A percentile compares a stretch with the other conserved stretches of the same genome.
phyloP scores from a whole-genome alignment of 441 rosid species.

The Omphalea diandra region DNA sequence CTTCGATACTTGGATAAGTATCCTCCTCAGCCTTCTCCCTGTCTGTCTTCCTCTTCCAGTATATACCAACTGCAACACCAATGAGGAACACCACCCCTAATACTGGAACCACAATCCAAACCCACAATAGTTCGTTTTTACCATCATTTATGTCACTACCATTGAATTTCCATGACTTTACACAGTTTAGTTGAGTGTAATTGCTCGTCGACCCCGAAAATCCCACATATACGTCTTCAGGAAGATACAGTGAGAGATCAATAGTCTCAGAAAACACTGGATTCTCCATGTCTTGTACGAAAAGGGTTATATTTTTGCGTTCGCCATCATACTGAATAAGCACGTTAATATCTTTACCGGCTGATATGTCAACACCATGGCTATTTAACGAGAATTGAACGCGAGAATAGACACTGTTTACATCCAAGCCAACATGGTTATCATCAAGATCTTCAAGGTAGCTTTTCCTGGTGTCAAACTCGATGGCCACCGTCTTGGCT shows the following conservation, averaged over 20 bases:
- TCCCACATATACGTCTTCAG: constrained; percentile 50
- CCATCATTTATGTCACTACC: constrained; percentile 30
- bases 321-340: constrained; percentile 42
- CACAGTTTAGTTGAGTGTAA: constrained; percentile 49
- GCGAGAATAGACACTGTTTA: constrained; percentile 44
- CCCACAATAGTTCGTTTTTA: constrained; percentile 26
- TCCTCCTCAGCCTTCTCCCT: constrained; percentile 28
- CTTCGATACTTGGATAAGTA: constrained; percentile 42
- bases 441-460: constrained; percentile 43
- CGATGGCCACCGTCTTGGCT: constrained; percentile 53
- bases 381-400: constrained; percentile 40
- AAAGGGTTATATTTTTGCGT: constrained; percentile 36
- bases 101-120: constrained; percentile 32
- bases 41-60: constrained; percentile 28
- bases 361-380: constrained; percentile 28
- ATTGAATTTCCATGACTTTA: constrained; percentile 49
- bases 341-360: constrained; percentile 21
- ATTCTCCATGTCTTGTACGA: constrained; percentile 27
- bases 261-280: constrained; percentile 39
- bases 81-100: constrained; percentile 13
- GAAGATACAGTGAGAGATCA: constrained; percentile 52
- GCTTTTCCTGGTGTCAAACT: constrained; percentile 70
- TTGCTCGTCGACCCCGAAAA: constrained; percentile 66
- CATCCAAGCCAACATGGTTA: constrained; percentile 70
- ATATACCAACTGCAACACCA: constrained; percentile 14